Percentiles rank a stretch among this genome's conserved stretches.
Conservation (phyloP, 2,329 filamentous ascomycete species). For the Monosporascus sp. region DNA sequence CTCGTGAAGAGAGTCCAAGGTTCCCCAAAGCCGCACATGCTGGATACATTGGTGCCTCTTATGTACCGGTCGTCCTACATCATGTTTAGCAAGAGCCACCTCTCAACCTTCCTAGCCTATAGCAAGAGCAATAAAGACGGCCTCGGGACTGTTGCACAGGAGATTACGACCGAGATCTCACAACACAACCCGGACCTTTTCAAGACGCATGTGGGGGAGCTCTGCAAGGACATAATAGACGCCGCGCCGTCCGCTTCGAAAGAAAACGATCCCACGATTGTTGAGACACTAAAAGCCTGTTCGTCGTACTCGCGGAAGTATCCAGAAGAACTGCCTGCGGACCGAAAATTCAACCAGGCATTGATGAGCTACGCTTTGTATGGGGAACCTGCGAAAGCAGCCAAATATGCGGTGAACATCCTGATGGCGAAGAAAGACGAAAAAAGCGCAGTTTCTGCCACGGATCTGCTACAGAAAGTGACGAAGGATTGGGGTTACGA, state of each 20-base stretch:
- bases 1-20: conserved; percentile 74
- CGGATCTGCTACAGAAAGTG: conserved; percentile 72
- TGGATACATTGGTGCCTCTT: conserved; percentile 77
- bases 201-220: conserved; percentile 84
- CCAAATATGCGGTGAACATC: conserved; percentile 92
- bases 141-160: conserved; percentile 74
- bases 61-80: conserved; percentile 79
- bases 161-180: conserved; percentile 88
- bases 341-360: conserved; percentile 75
- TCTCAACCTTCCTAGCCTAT: conserved; percentile 82
- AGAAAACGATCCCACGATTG: conserved; percentile 66
- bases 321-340: conserved; percentile 73
- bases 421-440: conserved; percentile 70
- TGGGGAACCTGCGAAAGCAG: conserved; percentile 73
- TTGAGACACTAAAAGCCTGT: conserved; percentile 90
- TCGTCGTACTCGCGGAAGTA: conserved; percentile 86
- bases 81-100: conserved; percentile 90
- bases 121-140: conserved; percentile 78
- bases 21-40: conserved; percentile 55
- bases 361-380: conserved; percentile 79
- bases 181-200: conserved; percentile 84
- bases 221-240: conserved; percentile 80
- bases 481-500: conserved; percentile 71
- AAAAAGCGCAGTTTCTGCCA: conserved; percentile 76
- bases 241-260: conserved; percentile 68